Conservation (phyloP, 345 rosid genomes). For the Salix exigua region DNA sequence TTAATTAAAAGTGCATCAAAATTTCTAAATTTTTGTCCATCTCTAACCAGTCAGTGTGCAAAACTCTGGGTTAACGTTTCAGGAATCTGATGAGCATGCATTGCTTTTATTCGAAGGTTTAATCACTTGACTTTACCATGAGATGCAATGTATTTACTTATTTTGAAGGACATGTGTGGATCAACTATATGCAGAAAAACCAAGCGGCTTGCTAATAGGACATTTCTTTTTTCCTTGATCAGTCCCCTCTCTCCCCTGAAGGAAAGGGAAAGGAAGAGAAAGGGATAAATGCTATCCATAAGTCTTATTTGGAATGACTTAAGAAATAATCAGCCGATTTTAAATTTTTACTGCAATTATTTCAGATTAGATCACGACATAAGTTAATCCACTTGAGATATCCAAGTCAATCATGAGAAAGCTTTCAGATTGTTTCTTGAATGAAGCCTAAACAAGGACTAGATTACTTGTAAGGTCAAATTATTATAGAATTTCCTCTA, state of each 20-base stretch:
- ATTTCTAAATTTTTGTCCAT: neutral
- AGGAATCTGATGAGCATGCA: neutral
- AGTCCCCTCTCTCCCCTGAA: neutral
- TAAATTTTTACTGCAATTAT: neutral
- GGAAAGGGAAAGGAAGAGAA: neutral
- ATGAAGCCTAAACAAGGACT: conserved; percentile 3
- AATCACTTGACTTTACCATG: neutral
- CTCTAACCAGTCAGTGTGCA: neutral
- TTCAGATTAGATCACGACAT: neutral
- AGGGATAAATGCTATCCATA: neutral
- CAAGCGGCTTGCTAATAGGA: neutral
- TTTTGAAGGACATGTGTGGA: neutral
- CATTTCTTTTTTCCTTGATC: neutral
- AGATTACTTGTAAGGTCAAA: neutral
- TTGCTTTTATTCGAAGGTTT: neutral
- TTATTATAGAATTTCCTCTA: neutral
- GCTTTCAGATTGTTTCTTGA: neutral
- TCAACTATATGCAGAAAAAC: neutral
- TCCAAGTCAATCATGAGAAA: neutral
- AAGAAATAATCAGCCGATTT: neutral
- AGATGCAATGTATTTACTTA: neutral
- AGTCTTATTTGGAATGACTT: neutral
- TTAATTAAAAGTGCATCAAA: neutral
- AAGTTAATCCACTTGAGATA: neutral
- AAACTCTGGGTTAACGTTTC: neutral